Conservation (phyloP, 2,329 filamentous ascomycete species). For the Biscogniauxia mediterranea region DNA sequence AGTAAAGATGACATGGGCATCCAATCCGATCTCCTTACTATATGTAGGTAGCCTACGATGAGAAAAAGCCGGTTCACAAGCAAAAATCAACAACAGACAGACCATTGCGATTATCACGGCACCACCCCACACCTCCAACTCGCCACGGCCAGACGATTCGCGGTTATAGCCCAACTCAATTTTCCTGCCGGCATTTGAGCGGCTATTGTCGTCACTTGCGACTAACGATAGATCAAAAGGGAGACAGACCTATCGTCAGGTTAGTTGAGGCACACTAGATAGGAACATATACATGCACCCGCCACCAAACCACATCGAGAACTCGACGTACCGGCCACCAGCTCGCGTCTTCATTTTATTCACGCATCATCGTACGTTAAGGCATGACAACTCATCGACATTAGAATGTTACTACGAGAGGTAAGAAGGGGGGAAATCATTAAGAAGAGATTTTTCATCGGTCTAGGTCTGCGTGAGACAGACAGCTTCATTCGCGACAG, state of each 20-base stretch:
- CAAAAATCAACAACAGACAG: constrained; percentile 15
- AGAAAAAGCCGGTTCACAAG: constrained; percentile 12
- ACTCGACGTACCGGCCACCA: background rate
- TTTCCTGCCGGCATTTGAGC: constrained; percentile 29
- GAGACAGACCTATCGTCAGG: too few relatives aligned
- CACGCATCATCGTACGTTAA: background rate
- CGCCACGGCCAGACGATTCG: constrained; percentile 16
- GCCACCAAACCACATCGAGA: background rate
- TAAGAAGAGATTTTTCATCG: background rate
- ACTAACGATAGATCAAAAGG: too few relatives aligned
- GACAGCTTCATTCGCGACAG: background rate
- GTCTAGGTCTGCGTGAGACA: background rate
- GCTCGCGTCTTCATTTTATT: constrained; percentile 4
- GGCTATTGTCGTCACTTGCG: constrained; percentile 5
- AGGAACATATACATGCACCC: background rate
- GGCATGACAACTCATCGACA: background rate
- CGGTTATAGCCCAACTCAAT: constrained; percentile 17
- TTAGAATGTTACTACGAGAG: background rate
- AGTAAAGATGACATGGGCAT: constrained; percentile 12
- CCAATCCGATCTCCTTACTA: constrained; percentile 7
- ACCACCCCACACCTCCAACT: constrained; percentile 22
- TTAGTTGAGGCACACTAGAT: constrained; percentile 1
- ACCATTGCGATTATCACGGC: constrained; percentile 21
- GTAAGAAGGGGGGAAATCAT: constrained; percentile 6
- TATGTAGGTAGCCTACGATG: background rate